Evolutionary conservation across 106 monocot species (phyloP).

Genomic region (Dendrobium chrysotoxum): DNA sequence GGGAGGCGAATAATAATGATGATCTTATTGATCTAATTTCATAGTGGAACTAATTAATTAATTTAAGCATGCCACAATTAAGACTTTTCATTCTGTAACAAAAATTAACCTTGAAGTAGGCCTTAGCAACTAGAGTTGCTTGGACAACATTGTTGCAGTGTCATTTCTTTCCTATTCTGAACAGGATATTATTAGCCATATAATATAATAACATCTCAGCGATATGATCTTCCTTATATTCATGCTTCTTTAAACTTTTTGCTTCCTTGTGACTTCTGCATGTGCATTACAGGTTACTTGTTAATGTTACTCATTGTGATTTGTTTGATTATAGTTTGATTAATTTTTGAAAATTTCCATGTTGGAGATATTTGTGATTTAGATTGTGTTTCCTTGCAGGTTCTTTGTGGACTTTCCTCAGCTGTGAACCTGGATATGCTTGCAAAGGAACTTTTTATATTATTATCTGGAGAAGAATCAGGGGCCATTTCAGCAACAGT

Average conservation of each 20-base stretch:
- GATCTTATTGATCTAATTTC: no score
- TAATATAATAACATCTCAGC: not conserved
- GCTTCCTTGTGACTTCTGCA: not conserved
- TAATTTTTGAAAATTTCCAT: conserved; percentile 3
- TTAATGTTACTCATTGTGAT: not conserved
- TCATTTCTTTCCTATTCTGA: not conserved
- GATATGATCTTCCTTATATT: not conserved
- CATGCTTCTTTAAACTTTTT: not conserved
- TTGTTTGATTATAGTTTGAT: not conserved
- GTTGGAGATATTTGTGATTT: not conserved
- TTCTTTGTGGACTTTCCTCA: conserved; percentile 74
- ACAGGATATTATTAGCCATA: not conserved
- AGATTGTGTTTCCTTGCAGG: conserved; percentile 27
- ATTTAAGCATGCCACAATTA: no score
- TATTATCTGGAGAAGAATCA: conserved; percentile 37
- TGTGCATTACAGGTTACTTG: not conserved
- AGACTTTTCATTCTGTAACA: no score
- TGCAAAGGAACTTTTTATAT: conserved; percentile 46
- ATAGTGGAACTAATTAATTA: no score
- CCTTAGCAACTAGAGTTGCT: no score
- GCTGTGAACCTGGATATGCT: conserved; percentile 36
- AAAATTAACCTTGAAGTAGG: no score
- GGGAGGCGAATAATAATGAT: no score
- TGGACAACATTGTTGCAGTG: not conserved
- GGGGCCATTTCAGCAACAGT: conserved; percentile 37